A percentile compares a stretch with the other conserved stretches of the same genome.
Evolutionary conservation across 441 rosid genomes (phyloP).

Genomic region (Hura crepitans): DNA sequence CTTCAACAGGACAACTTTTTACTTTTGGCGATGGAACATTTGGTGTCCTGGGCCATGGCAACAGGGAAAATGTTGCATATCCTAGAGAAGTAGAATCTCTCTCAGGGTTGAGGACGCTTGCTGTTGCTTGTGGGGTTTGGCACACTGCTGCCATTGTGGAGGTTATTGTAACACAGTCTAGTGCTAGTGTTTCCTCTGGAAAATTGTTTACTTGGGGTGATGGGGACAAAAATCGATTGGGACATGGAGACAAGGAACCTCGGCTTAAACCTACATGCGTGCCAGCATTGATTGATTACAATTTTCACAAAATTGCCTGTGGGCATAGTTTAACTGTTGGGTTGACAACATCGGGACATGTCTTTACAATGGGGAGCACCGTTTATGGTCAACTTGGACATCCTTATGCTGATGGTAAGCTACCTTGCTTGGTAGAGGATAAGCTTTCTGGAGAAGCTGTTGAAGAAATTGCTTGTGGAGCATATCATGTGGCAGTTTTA

Average conservation of each 20-base stretch:
- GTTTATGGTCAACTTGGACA: constrained; percentile 95
- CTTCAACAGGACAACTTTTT: constrained; percentile 84
- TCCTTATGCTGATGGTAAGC: constrained; percentile 66
- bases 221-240: constrained; percentile 93
- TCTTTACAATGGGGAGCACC: constrained; percentile 90
- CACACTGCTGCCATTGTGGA: constrained; percentile 97
- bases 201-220: constrained; percentile 98
- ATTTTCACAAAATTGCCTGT: constrained; percentile 80
- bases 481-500: constrained; percentile 79
- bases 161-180: constrained; percentile 80
- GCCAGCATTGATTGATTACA: constrained; percentile 77
- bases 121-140: constrained; percentile 96
- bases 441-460: constrained; percentile 64
- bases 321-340: constrained; percentile 96
- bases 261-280: constrained; percentile 89
- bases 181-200: constrained; percentile 67
- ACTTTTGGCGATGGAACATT: constrained; percentile 98
- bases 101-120: constrained; percentile 75
- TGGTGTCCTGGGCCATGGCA: constrained; percentile 94
- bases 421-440: constrained; percentile 77
- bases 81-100: constrained; percentile 91
- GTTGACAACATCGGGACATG: constrained; percentile 71
- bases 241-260: constrained; percentile 94
- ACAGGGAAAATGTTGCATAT: constrained; percentile 55
- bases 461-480: constrained; percentile 87